These are phyloP conservation scores for Aspergillus quadrilineatus DNA, from an alignment of 2,329 filamentous ascomycete species.

Conservation along the genomic window DNA sequence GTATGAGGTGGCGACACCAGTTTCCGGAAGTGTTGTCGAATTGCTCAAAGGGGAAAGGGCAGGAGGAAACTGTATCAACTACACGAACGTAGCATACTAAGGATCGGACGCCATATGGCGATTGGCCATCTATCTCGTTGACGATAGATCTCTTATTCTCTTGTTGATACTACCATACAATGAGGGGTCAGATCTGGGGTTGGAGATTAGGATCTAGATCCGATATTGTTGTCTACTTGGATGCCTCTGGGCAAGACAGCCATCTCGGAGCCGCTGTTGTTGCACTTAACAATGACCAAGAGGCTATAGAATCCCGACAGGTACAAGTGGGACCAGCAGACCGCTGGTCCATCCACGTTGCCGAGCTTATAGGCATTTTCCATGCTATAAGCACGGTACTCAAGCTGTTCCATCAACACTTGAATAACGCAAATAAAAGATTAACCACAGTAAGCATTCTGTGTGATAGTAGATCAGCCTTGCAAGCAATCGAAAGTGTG, in stretches of 20 bases:
- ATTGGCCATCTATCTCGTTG: too few relatives aligned
- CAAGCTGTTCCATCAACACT: conserved; percentile 8
- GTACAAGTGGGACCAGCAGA: conserved; percentile 14
- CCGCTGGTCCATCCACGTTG: conserved; percentile 23
- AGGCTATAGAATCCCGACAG: not conserved
- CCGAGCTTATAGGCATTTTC: conserved; percentile 24
- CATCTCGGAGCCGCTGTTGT: conserved; percentile 18
- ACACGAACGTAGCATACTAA: too few relatives aligned
- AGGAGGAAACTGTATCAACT: too few relatives aligned
- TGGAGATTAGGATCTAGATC: conserved; percentile 1
- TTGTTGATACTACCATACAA: too few relatives aligned
- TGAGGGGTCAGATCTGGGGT: too few relatives aligned
- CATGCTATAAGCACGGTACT: conserved; percentile 19
- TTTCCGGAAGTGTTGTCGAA: too few relatives aligned
- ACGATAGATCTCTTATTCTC: too few relatives aligned
- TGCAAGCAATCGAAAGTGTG: conserved; percentile 20
- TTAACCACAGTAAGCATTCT: conserved; percentile 18
- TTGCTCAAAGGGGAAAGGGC: too few relatives aligned
- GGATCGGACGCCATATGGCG: too few relatives aligned
- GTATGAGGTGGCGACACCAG: too few relatives aligned
- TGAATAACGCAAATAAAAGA: not conserved
- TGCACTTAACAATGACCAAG: not conserved
- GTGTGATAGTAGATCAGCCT: conserved; percentile 20
- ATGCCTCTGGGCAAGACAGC: conserved; percentile 20
- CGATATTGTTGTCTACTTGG: conserved; percentile 19